These are phyloP conservation scores for Echinochloa phyllopogon DNA, from an alignment of 176 grass and related monocot species.

Conservation along the genomic window DNA sequence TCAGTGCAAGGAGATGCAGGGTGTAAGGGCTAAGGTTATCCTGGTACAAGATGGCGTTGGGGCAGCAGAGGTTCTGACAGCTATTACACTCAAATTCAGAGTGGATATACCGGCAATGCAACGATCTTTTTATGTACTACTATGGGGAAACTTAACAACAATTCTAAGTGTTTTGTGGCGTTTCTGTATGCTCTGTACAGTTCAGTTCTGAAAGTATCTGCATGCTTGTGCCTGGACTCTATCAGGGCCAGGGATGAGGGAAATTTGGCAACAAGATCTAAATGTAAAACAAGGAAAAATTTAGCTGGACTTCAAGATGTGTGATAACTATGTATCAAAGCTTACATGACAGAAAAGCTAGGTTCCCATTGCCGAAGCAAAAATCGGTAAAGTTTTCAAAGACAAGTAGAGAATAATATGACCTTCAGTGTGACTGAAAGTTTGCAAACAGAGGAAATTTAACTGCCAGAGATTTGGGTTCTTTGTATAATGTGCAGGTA, in stretches of 20 bases:
- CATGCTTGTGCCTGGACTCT: not conserved
- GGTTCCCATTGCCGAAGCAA: not conserved
- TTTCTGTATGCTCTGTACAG: not conserved
- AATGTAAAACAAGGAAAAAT: constrained; percentile 14
- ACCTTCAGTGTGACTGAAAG: not conserved
- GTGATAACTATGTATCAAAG: not conserved
- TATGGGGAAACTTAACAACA: not conserved
- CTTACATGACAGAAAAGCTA: not conserved
- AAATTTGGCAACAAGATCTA: not conserved
- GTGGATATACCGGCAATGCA: not conserved
- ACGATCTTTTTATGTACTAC: constrained; percentile 2
- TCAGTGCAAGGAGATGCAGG: not conserved
- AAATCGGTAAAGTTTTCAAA: not conserved
- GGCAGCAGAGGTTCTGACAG: constrained; percentile 5
- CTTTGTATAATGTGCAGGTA: constrained; percentile 9
- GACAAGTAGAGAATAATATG: not conserved
- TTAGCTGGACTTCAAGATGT: not conserved
- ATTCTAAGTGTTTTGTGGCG: not conserved
- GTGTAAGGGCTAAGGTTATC: not conserved
- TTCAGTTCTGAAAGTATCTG: not conserved
- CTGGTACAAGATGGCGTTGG: not conserved
- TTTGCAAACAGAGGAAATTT: not conserved
- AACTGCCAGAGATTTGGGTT: not conserved
- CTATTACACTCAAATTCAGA: not conserved
- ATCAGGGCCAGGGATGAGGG: not conserved